Evolutionary conservation across 148 eudicot species (phyloP).

Genomic region (Linanthus parryae): DNA sequence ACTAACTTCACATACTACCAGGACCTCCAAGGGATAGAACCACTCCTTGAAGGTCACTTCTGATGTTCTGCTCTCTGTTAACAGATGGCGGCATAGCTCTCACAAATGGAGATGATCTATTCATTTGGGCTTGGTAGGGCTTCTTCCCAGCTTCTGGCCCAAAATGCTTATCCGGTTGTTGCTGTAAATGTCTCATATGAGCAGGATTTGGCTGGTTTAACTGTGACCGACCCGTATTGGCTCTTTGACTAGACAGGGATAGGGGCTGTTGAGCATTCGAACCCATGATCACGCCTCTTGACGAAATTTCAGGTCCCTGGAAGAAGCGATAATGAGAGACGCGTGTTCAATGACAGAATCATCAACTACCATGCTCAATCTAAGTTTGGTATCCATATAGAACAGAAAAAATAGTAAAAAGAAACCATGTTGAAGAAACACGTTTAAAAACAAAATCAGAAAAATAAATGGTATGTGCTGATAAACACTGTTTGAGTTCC

Average conservation of each 20-base stretch:
- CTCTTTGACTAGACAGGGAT: conserved; percentile 17
- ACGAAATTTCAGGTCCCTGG: conserved; percentile 44
- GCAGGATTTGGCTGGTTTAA: conserved; percentile 18
- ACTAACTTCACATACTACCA: conserved; percentile 23
- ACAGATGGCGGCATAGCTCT: conserved; percentile 11
- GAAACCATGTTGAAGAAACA: too few relatives aligned
- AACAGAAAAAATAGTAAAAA: too few relatives aligned
- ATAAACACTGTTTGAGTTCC: too few relatives aligned
- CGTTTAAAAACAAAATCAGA: too few relatives aligned
- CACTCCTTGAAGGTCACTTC: conserved; percentile 68
- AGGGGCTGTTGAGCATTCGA: conserved; percentile 22
- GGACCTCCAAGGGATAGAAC: conserved; percentile 85
- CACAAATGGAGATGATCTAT: conserved; percentile 19
- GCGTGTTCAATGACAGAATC: too few relatives aligned
- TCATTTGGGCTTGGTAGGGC: conserved; percentile 15
- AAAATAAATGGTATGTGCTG: too few relatives aligned
- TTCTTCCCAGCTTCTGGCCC: conserved; percentile 12
- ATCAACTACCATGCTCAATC: too few relatives aligned
- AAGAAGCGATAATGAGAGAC: too few relatives aligned
- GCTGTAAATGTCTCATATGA: conserved; percentile 8
- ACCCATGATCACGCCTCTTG: conserved; percentile 26
- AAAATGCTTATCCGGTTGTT: conserved; percentile 8
- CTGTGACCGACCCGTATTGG: neutral
- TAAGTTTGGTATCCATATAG: too few relatives aligned
- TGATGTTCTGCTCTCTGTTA: conserved; percentile 27